Evolutionary conservation across 257 asterid species (phyloP).

Genomic region (Striga asiatica): DNA sequence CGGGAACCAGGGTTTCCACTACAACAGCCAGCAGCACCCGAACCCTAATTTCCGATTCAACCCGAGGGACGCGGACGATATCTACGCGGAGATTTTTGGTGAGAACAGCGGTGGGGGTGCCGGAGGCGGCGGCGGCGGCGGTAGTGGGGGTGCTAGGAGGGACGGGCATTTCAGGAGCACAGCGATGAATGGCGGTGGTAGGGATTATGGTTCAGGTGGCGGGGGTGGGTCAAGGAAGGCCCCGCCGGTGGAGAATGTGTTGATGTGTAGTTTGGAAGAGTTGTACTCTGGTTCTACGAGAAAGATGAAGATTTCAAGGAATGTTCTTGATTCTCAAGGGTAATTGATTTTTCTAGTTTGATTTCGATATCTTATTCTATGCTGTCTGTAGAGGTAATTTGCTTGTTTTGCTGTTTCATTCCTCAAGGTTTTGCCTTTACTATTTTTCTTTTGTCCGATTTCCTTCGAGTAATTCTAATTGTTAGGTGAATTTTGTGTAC

Average conservation of each 20-base stretch:
- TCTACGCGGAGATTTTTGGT: constrained; percentile 76
- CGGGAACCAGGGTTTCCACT: constrained; percentile 17
- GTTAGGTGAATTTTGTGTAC: neutral
- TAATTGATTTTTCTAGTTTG: constrained; percentile 22
- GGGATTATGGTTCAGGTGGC: constrained; percentile 23
- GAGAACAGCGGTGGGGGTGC: constrained; percentile 37
- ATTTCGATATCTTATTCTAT: neutral
- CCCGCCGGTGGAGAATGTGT: constrained; percentile 56
- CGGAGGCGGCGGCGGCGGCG: constrained; percentile 17
- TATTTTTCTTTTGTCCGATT: neutral
- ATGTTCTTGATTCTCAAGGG: constrained; percentile 59
- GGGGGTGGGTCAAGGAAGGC: constrained; percentile 54
- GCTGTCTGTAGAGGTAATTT: neutral
- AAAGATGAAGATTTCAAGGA: constrained; percentile 91
- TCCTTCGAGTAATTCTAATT: constrained; percentile 1
- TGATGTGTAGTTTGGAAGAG: constrained; percentile 86
- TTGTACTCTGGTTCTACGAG: constrained; percentile 63
- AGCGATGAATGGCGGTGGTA: constrained; percentile 42
- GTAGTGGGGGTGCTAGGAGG: constrained; percentile 31
- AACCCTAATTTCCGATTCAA: constrained; percentile 77
- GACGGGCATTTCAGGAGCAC: constrained; percentile 61
- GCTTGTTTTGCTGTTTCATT: neutral
- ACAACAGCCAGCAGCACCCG: constrained; percentile 47
- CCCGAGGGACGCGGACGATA: constrained; percentile 85
- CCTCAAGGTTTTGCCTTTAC: neutral